Evolutionary conservation across 2,329 filamentous ascomycete species (phyloP), one percentile per base, ranked within the genome.

Genomic region (Zasmidium cellare): DNA sequence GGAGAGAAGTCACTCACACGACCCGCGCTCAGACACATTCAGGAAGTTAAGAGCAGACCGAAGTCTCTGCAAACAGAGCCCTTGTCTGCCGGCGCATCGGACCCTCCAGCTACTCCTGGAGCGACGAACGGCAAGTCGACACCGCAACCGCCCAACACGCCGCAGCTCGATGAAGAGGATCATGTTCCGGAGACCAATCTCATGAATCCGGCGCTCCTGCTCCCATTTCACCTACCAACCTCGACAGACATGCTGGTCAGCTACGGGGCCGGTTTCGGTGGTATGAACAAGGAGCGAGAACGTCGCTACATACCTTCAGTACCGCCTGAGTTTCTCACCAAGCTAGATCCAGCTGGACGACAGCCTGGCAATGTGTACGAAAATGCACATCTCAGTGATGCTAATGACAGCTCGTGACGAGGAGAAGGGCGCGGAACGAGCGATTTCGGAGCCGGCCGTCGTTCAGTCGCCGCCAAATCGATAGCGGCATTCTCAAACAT

Each of bases 201-300:
- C 46, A 77, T 97, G 53, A 92, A 97, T 69, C 91, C 93, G 2
- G 90, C 92, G 2, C 80, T 96, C 59, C 96, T 97, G 83, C 82
- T 99, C 23, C 94, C 94, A 0, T 99, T 99, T 72, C 89, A 89
- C n/a, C 80, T 99, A 24, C 94, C 94, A 1, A 96, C 93, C 1
- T 94, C 91, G 57, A 97, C 92, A 23, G 94, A 99, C 74, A 99
- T 99, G 94, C 82, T 97, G 49, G 86, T 99, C 49, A 93, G 88
- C 65, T 99, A 96, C 69, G 94, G 94, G 0, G 92, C 94, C 12
- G 94, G 94, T 0, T 94, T 97, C 69, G 94, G 94, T 3, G 94
- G 94, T 0, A 80, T 94, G 48, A 96, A 99, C 76, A 84, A 89
- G 61, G 94, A 97, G 75, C 83, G 92, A 56, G 94, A 96, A 74